Evolutionary conservation across 768 basidiomycete species (phyloP).

Genomic region (Termitomyces eurrhizus): DNA sequence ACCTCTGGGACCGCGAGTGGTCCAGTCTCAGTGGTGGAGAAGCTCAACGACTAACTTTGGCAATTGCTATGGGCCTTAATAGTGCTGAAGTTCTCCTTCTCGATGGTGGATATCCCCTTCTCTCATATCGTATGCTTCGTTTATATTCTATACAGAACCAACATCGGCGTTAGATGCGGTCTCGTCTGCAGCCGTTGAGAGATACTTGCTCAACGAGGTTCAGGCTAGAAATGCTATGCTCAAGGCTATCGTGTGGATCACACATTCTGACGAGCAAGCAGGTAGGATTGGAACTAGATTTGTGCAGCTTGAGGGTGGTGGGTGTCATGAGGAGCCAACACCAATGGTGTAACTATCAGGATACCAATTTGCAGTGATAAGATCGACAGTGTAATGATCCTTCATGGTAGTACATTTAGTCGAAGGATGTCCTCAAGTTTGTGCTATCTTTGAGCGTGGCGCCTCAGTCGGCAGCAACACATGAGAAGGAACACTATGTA

Average conservation of each 20-base stretch:
- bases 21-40: slow-evolving; percentile 82
- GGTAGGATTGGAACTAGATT: slow-evolving; percentile 70
- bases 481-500: slow-evolving; percentile 4
- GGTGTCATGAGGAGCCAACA: slow-evolving; percentile 36
- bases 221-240: slow-evolving; percentile 42
- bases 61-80: slow-evolving; percentile 67
- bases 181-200: slow-evolving; percentile 64
- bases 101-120: slow-evolving; percentile 53
- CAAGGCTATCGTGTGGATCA: slow-evolving; percentile 84
- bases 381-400: not conserved
- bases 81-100: slow-evolving; percentile 76
- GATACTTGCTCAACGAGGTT: slow-evolving; percentile 50
- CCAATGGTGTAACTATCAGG: slow-evolving; percentile 11
- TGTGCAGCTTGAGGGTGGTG: slow-evolving; percentile 42
- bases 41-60: slow-evolving; percentile 76
- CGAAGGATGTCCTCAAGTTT: slow-evolving; percentile 1
- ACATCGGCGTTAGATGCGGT: slow-evolving; percentile 82
- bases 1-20: slow-evolving; percentile 82
- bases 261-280: slow-evolving; percentile 81
- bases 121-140: not conserved
- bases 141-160: slow-evolving; percentile 53
- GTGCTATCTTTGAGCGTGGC: slow-evolving; percentile 1
- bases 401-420: not conserved
- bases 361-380: not conserved
- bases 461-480: not conserved